These are phyloP conservation scores for Mycena galopus DNA, from an alignment of 768 basidiomycete genomes.

Conservation along the genomic window DNA sequence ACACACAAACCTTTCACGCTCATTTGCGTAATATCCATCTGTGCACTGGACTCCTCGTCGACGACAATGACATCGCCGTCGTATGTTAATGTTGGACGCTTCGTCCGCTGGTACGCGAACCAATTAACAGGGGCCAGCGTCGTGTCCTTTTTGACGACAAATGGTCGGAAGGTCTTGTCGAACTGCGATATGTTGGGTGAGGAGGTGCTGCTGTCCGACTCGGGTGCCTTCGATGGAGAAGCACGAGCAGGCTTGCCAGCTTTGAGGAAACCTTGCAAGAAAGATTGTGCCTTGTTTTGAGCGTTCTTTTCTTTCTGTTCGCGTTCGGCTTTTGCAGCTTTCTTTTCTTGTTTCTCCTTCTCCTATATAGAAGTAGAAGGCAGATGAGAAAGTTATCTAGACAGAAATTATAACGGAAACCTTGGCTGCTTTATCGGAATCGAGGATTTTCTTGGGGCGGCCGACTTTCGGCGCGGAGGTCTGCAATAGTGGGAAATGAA, in stretches of 20 bases:
- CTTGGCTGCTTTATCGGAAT: conserved; percentile 72
- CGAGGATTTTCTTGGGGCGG: conserved; percentile 64
- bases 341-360: conserved; percentile 77
- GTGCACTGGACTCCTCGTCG: conserved; percentile 53
- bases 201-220: conserved; percentile 39
- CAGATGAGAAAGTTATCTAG: neutral
- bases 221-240: conserved; percentile 41
- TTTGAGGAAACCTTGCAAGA: conserved; percentile 85
- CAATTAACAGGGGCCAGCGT: conserved; percentile 80
- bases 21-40: conserved; percentile 48
- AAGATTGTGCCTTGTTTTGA: conserved; percentile 77
- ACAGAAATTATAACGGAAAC: conserved; percentile 45
- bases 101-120: conserved; percentile 57
- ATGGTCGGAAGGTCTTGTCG: conserved; percentile 82
- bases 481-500: conserved; percentile 7
- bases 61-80: conserved; percentile 70
- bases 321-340: conserved; percentile 75
- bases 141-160: conserved; percentile 81
- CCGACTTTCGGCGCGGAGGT: conserved; percentile 39
- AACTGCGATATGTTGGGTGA: conserved; percentile 71
- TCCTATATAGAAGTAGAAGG: conserved; percentile 61
- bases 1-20: conserved; percentile 61
- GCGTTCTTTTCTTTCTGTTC: conserved; percentile 80
- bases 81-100: conserved; percentile 30
- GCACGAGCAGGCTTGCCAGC: conserved; percentile 63